These are phyloP conservation scores for Huntiella savannae DNA, from an alignment of 2,329 filamentous ascomycete species.

Conservation along the genomic window DNA sequence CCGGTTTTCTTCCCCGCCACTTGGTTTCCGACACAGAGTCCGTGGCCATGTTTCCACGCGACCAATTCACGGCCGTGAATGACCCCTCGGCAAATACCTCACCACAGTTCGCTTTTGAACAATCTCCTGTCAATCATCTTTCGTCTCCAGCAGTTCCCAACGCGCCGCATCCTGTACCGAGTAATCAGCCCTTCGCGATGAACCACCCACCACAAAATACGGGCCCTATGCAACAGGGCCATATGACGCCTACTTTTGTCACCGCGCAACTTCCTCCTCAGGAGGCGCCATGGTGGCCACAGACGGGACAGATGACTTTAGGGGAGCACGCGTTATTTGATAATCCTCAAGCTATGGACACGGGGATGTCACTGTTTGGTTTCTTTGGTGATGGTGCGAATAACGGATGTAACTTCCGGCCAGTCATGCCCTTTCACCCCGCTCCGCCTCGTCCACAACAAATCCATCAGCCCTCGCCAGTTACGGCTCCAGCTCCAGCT, in stretches of 20 bases:
- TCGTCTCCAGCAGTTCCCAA: slow-evolving; percentile 1
- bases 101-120: background rate
- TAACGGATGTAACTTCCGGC: too few relatives aligned
- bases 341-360: too few relatives aligned
- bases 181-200: background rate
- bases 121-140: background rate
- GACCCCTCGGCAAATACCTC: background rate
- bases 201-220: background rate
- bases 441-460: slow-evolving; percentile 15
- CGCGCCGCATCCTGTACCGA: background rate
- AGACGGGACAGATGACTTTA: too few relatives aligned
- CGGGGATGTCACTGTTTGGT: too few relatives aligned
- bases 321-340: too few relatives aligned
- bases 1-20: background rate
- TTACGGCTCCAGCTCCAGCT: slow-evolving; percentile 12
- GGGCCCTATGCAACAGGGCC: too few relatives aligned
- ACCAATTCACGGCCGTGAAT: background rate
- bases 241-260: slow-evolving; percentile 1
- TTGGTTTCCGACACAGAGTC: background rate
- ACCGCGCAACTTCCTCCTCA: slow-evolving; percentile 4
- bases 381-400: too few relatives aligned
- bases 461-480: slow-evolving; percentile 14
- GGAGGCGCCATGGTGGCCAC: slow-evolving; percentile 7
- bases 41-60: slow-evolving; percentile 1
- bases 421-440: slow-evolving; percentile 7